Conservation (phyloP, 805 yeast species). For the Komagataella pastoris region DNA sequence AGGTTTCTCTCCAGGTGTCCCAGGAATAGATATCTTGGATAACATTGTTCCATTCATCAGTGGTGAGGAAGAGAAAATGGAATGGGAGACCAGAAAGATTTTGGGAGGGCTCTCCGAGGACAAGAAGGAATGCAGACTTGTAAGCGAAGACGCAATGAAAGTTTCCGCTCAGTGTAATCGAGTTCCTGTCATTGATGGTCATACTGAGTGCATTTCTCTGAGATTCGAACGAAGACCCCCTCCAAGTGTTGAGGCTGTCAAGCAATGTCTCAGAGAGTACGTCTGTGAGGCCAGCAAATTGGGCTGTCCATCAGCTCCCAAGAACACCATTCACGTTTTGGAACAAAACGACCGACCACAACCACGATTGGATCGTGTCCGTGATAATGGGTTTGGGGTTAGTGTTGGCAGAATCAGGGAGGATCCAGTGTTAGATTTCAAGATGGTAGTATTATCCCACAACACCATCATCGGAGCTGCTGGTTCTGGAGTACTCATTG, state of each 20-base stretch:
- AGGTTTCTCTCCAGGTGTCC: conserved; percentile 95
- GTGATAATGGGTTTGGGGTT: conserved; percentile 90
- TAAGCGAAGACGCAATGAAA: conserved; percentile 57
- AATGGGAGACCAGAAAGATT: conserved; percentile 96
- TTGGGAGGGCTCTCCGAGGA: conserved; percentile 49
- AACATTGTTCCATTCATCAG: conserved; percentile 89
- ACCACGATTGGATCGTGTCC: conserved; percentile 92
- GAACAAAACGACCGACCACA: conserved; percentile 94
- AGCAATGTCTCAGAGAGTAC: conserved; percentile 56
- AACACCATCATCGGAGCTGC: conserved; percentile 98
- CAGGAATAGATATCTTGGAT: conserved; percentile 89
- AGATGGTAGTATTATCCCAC: conserved; percentile 96
- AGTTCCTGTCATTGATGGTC: conserved; percentile 96
- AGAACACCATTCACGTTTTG: conserved; percentile 79
- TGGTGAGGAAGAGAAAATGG: conserved; percentile 97
- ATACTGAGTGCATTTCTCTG: conserved; percentile 87
- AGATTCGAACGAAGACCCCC: conserved; percentile 73
- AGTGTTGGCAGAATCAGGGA: conserved; percentile 90
- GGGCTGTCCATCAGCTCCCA: conserved; percentile 87
- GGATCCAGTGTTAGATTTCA: conserved; percentile 86
- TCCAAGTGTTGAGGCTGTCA: conserved; percentile 75
- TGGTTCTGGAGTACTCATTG: conserved; percentile 93
- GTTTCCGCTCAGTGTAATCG: conserved; percentile 96
- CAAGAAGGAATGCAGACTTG: conserved; percentile 40
- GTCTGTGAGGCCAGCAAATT: conserved; percentile 70